Evolutionary conservation across 2,329 filamentous ascomycete species (phyloP).

Genomic region (Apiospora aurea): DNA sequence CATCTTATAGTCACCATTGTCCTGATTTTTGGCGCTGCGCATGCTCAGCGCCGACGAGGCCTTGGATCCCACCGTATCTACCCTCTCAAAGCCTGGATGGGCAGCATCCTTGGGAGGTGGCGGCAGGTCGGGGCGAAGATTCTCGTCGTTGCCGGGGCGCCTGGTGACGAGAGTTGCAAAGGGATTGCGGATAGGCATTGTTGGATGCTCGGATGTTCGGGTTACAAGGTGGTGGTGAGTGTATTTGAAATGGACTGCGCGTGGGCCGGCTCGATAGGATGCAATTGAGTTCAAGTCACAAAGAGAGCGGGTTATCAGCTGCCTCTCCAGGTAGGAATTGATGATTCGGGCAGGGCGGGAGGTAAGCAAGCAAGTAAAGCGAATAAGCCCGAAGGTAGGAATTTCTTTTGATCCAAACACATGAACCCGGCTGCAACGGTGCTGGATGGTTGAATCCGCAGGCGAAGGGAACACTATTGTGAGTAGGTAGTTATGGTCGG

Average conservation of each 20-base stretch:
- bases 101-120: slow-evolving; percentile 48
- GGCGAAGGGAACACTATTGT: neutral
- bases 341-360: neutral
- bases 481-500: neutral
- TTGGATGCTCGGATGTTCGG: neutral
- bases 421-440: neutral
- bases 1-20: slow-evolving; percentile 79
- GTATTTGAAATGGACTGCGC: neutral
- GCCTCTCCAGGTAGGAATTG: neutral
- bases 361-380: neutral
- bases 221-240: neutral
- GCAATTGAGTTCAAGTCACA: slow-evolving; percentile 19
- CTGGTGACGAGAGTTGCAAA: slow-evolving; percentile 56
- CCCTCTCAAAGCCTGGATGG: slow-evolving; percentile 64
- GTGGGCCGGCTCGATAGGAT: neutral
- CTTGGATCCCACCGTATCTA: slow-evolving; percentile 68
- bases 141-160: slow-evolving; percentile 66
- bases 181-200: slow-evolving; percentile 77
- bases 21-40: slow-evolving; percentile 64
- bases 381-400: neutral
- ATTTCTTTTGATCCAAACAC: slow-evolving; percentile 13
- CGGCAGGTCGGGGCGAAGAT: slow-evolving; percentile 49
- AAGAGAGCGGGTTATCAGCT: neutral
- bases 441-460: neutral
- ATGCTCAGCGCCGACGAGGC: slow-evolving; percentile 68